Base-by-base conservation (phyloP, 1,139 yeast genomes). In the Taphrina betulina region DNA sequence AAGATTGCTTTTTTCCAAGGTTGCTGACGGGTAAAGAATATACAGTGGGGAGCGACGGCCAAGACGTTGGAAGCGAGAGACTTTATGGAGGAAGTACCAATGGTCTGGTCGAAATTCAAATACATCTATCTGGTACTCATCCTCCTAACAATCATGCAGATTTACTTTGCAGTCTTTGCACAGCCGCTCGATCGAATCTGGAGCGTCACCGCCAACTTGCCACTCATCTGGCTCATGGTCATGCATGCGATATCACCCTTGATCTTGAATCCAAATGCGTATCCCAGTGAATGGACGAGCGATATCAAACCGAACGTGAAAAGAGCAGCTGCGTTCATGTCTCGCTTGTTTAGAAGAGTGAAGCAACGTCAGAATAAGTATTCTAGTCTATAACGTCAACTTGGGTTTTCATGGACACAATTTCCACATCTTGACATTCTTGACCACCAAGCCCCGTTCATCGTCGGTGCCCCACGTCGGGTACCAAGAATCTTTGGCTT, bases 31-130 rank as follows among this genome's bases (percentile, higher is more conserved):
- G 26, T 16, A 7, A 24, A 51, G 40, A 58, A 57, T 51, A 57
- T 60, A 60, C 60, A 57, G 28, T 60, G 61, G 62, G 61, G 62
- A 8, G 60, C 61, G 3, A 60, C 62, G 8, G 62, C 60, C 8
- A 59, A 59, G 34, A 60, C 58, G 12, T 43, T 60, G 20, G 60
- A 57, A 34, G 33, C 48, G 20, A 44, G 56, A 8, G 57, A 59
- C 29, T 60, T 60, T 45, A 57, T 58, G 41, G 56, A 24, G 17
- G 62, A 60, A 26, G 40, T 60, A 28, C 62, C 61, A 7, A 60
- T 57, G 45, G 55, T 60, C 22, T 41, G 58, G 59, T 42, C 34
- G 16, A 43, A 37, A 10, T 43, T 35, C 57, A 43, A 44, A 38
- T 53, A 36, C 37, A 31, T 53, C 26, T 53, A 36, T 23, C 43